phyloP scores from a whole-genome alignment of 768 basidiomycete genomes.

The Podaxis carcinomalis region DNA sequence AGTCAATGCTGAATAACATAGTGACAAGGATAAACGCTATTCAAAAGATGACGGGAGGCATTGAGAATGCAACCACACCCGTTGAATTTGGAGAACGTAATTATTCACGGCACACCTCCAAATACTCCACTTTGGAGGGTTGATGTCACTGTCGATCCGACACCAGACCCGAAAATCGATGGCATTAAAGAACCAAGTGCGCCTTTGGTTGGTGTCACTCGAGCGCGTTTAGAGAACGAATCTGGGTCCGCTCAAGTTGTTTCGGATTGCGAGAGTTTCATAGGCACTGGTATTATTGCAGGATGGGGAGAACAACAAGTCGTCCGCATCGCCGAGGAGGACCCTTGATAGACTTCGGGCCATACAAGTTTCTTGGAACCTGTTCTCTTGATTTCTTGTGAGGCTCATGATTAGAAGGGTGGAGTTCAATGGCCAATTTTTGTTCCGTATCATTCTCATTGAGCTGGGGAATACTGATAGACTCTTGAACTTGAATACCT shows the following conservation, averaged over 20 bases:
- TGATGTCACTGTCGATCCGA: neutral
- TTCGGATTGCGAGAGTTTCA: neutral
- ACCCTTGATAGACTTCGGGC: too few relatives aligned
- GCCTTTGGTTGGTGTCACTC: neutral
- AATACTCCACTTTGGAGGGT: neutral
- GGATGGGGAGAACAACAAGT: too few relatives aligned
- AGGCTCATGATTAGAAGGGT: too few relatives aligned
- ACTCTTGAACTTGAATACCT: too few relatives aligned
- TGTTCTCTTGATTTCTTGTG: neutral
- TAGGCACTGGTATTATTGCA: neutral
- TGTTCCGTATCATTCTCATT: too few relatives aligned
- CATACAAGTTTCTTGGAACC: neutral
- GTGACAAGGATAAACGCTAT: neutral
- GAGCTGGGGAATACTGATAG: too few relatives aligned
- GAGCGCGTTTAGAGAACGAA: neutral
- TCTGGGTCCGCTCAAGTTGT: neutral
- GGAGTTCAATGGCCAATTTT: too few relatives aligned
- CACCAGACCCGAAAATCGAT: too few relatives aligned
- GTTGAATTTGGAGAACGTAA: neutral
- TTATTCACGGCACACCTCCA: neutral
- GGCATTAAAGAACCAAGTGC: neutral
- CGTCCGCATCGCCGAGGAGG: too few relatives aligned
- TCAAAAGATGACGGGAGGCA: neutral
- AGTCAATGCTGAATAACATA: neutral
- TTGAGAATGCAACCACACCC: neutral